Conservation (phyloP, 805 yeast species). For the Yueomyces sinensis region DNA sequence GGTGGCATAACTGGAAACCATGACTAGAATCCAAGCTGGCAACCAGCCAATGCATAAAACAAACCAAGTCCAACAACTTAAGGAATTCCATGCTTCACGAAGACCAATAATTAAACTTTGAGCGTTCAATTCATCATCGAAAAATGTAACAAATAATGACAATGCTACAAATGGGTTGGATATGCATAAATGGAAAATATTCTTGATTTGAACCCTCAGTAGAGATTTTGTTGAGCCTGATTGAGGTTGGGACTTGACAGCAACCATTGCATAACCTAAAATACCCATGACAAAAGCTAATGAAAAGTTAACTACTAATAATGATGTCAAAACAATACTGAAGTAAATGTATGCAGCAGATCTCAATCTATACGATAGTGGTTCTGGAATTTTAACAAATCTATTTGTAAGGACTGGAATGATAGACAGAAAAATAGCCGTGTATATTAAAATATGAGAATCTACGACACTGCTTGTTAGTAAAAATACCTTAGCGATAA, state of each 20-base stretch:
- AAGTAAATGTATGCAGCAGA: conserved; percentile 42
- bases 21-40: conserved; percentile 57
- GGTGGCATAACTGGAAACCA: conserved; percentile 13
- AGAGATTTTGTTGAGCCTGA: conserved; percentile 1
- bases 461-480: conserved; percentile 7
- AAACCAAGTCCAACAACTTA: conserved; percentile 81
- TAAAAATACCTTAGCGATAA: conserved; percentile 10
- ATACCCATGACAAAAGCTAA: conserved; percentile 62
- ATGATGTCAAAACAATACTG: conserved; percentile 56
- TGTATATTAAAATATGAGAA: conserved; percentile 7
- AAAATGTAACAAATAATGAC: conserved; percentile 19
- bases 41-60: conserved; percentile 64
- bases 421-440: conserved; percentile 9
- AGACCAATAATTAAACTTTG: conserved; percentile 17
- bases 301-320: conserved; percentile 75
- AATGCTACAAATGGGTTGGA: conserved; percentile 41
- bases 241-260: conserved; percentile 22
- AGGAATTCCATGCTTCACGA: conserved; percentile 45
- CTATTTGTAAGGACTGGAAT: conserved; percentile 9
- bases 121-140: conserved; percentile 15
- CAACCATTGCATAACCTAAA: conserved; percentile 61
- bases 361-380: conserved; percentile 24
- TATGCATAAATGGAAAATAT: conserved; percentile 25
- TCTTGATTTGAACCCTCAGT: conserved; percentile 8
- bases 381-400: conserved; percentile 7